Conservation (phyloP, 148 eudicot genomes). For the Selenicereus undatus region DNA sequence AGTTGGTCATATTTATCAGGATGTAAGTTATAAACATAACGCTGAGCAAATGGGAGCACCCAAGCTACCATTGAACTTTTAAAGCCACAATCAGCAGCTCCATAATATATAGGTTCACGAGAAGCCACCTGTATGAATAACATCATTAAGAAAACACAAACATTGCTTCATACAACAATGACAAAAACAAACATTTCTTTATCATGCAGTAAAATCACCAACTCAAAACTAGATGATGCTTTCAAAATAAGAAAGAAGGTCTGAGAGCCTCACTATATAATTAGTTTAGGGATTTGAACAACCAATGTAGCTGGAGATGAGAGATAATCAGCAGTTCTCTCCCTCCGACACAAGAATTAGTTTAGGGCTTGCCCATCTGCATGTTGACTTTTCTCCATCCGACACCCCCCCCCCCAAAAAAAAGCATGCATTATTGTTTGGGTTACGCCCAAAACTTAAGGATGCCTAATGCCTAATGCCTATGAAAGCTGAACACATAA, state of each 20-base stretch:
- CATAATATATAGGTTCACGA: conserved; percentile 81
- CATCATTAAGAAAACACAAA: not conserved
- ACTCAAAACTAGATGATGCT: not conserved
- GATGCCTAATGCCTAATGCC: not conserved
- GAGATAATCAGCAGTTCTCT: not conserved
- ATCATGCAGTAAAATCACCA: not conserved
- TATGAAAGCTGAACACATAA: not conserved
- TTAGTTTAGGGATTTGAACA: not conserved
- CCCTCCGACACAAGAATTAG: too few relatives aligned
- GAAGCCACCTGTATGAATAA: conserved; percentile 58
- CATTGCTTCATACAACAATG: not conserved
- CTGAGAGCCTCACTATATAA: not conserved
- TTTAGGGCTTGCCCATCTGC: too few relatives aligned
- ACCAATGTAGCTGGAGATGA: not conserved
- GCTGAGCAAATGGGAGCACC: conserved; percentile 94
- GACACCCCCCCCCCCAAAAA: not conserved
- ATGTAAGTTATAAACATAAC: conserved; percentile 61
- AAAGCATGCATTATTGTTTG: too few relatives aligned
- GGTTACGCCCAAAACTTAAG: not conserved
- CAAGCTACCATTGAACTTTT: conserved; percentile 63
- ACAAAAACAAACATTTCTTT: not conserved
- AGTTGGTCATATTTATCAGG: conserved; percentile 57
- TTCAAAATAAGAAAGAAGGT: not conserved
- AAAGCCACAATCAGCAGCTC: conserved; percentile 52
- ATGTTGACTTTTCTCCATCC: not conserved